These are phyloP conservation scores for Erythrobasidium yunnanense DNA, from an alignment of 768 basidiomycete genomes.

Conservation along the genomic window DNA sequence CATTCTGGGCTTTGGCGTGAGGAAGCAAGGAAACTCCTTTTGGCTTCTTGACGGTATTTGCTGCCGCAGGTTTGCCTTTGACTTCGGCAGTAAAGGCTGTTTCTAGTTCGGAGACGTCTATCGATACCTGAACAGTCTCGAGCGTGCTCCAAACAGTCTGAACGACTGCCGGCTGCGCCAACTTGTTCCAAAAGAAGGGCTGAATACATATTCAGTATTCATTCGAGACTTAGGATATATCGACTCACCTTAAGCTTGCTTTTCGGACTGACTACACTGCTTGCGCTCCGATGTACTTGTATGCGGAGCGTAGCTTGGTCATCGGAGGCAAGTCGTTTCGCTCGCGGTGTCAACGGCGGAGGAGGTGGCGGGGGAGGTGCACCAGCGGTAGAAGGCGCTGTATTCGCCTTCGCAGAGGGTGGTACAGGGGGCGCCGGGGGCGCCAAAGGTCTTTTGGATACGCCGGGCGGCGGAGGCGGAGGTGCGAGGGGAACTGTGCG, in stretches of 20 bases:
- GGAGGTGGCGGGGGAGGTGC: slow-evolving; percentile 39
- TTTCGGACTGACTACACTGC: background rate
- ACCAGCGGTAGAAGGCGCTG: background rate
- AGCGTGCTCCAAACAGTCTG: slow-evolving; percentile 64
- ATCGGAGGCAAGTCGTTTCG: background rate
- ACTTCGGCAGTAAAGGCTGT: slow-evolving; percentile 59
- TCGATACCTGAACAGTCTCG: slow-evolving; percentile 39
- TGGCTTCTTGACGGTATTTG: slow-evolving; percentile 42
- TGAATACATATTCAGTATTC: slow-evolving; percentile 34
- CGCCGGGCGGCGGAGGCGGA: slow-evolving; percentile 30
- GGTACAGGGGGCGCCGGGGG: too few relatives aligned
- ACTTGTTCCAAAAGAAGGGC: slow-evolving; percentile 86
- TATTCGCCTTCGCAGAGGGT: background rate
- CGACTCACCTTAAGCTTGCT: slow-evolving; percentile 17
- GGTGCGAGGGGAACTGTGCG: background rate
- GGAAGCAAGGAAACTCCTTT: slow-evolving; percentile 61
- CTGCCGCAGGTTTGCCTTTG: slow-evolving; percentile 45
- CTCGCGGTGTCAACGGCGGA: background rate
- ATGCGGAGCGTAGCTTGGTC: too few relatives aligned
- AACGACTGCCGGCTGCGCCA: slow-evolving; percentile 45
- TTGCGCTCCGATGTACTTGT: too few relatives aligned
- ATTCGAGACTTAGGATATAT: background rate
- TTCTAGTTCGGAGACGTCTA: slow-evolving; percentile 63
- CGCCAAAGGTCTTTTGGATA: too few relatives aligned
- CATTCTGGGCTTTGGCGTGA: slow-evolving; percentile 70